A percentile compares a stretch with the other conserved stretches of the same genome.
Evolutionary conservation across 768 basidiomycete genomes (phyloP).

Genomic region (Russula abietina): DNA sequence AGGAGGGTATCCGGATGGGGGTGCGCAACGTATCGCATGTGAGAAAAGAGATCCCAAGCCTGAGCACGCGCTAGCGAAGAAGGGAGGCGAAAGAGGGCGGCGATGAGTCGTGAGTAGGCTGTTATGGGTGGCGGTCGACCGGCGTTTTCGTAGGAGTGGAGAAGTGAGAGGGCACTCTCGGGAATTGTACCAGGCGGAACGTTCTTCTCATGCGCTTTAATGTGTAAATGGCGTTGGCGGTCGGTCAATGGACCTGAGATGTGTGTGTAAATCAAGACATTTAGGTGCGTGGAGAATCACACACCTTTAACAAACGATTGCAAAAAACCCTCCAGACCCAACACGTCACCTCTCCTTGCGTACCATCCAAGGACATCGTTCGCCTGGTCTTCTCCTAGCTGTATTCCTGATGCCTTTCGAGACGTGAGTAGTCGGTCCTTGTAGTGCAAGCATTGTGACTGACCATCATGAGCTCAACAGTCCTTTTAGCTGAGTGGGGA

Average conservation of each 20-base stretch:
- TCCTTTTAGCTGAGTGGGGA: conserved; percentile 41
- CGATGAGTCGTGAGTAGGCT: conserved; percentile 68
- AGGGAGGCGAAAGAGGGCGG: conserved; percentile 45
- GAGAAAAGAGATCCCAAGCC: conserved; percentile 91
- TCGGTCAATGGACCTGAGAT: conserved; percentile 38
- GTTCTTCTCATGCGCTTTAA: conserved; percentile 58
- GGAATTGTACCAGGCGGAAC: conserved; percentile 47
- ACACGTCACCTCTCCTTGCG: conserved; percentile 16
- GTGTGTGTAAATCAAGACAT: conserved; percentile 13
- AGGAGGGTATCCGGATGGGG: conserved; percentile 64
- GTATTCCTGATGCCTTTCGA: conserved; percentile 6
- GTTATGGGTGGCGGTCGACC: conserved; percentile 60
- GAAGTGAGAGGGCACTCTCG: conserved; percentile 52
- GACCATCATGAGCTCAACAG: conserved; percentile 51
- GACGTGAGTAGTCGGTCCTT: not conserved
- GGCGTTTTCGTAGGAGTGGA: conserved; percentile 67
- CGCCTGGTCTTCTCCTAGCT: conserved; percentile 32
- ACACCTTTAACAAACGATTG: conserved; percentile 41
- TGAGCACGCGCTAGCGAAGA: conserved; percentile 52
- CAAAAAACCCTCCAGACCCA: conserved; percentile 39
- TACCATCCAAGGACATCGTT: conserved; percentile 18
- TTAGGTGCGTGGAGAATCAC: conserved; percentile 18
- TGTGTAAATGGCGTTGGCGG: conserved; percentile 61
- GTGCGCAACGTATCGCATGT: conserved; percentile 96
- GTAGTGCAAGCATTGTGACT: conserved; percentile 9